Evolutionary conservation across 257 asterid species (phyloP).

Genomic region (Mitragyna speciosa): DNA sequence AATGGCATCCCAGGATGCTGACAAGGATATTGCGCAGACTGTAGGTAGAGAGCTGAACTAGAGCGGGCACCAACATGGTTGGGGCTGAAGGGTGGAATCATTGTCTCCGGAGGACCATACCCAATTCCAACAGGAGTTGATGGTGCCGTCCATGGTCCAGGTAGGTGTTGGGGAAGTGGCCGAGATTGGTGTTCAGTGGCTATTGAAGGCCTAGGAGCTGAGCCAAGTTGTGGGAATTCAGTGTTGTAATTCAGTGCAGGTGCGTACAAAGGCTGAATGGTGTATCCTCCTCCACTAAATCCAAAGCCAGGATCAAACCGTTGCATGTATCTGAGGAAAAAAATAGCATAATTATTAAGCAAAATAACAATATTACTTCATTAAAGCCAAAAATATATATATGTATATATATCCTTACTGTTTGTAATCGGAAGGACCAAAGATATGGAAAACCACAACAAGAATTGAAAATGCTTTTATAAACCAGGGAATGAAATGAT

Average conservation of each 20-base stretch:
- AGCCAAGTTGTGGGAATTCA: slow-evolving; percentile 94
- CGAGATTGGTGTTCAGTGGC: slow-evolving; percentile 74
- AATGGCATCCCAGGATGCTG: slow-evolving; percentile 81
- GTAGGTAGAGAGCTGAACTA: slow-evolving; percentile 61
- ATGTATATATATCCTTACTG: no score
- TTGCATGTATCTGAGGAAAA: slow-evolving; percentile 72
- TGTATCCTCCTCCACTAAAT: slow-evolving; percentile 72
- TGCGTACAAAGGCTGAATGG: slow-evolving; percentile 93
- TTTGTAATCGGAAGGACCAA: not conserved
- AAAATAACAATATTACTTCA: no score
- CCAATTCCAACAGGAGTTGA: slow-evolving; percentile 70
- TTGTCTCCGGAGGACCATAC: slow-evolving; percentile 72
- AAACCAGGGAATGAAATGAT: not conserved
- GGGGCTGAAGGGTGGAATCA: slow-evolving; percentile 69
- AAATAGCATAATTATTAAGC: not conserved
- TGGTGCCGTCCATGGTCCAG: slow-evolving; percentile 71
- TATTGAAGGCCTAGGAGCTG: slow-evolving; percentile 63
- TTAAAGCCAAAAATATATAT: no score
- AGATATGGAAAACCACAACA: not conserved
- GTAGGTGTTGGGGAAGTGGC: slow-evolving; percentile 75
- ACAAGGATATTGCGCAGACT: slow-evolving; percentile 75
- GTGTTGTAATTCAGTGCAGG: slow-evolving; percentile 90
- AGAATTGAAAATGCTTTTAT: not conserved
- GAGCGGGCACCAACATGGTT: slow-evolving; percentile 65
- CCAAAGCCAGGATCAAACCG: slow-evolving; percentile 99